Evolutionary conservation across 2,329 filamentous ascomycete genomes (phyloP).

Genomic region (Botrytis fabae): DNA sequence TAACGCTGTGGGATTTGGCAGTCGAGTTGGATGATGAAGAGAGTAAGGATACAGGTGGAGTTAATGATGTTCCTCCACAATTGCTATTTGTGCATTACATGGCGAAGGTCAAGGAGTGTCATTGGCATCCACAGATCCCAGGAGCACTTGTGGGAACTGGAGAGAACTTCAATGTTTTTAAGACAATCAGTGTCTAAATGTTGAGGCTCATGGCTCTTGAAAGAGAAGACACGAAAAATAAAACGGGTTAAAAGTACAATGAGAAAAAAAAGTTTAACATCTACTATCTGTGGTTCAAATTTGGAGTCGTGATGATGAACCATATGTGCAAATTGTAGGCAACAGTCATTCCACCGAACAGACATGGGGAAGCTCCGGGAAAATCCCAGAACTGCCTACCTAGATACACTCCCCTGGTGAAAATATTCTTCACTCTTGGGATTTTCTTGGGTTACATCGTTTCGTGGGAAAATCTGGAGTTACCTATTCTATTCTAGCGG

Average conservation of each 20-base stretch:
- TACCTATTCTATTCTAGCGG: not conserved
- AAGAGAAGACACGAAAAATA: not conserved
- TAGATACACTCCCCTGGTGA: not conserved
- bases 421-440: not conserved
- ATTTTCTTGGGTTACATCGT: not conserved
- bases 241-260: not conserved
- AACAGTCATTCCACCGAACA: not conserved
- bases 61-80: slow-evolving; percentile 88
- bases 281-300: not conserved
- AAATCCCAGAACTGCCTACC: not conserved
- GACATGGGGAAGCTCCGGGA: not conserved
- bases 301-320: not conserved
- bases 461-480: not conserved
- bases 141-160: slow-evolving; percentile 88
- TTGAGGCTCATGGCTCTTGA: not conserved
- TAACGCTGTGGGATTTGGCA: slow-evolving; percentile 94
- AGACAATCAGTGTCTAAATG: slow-evolving; percentile 74
- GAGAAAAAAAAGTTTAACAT: slow-evolving; percentile 17
- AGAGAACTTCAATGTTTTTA: slow-evolving; percentile 81
- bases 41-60: slow-evolving; percentile 83
- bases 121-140: slow-evolving; percentile 97
- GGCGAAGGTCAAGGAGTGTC: slow-evolving; percentile 89
- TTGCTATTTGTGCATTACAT: slow-evolving; percentile 96
- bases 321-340: not conserved
- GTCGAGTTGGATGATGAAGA: slow-evolving; percentile 98